phyloP scores from a whole-genome alignment of 192 early-diverging fungal species.

The Entomortierella lignicola region DNA sequence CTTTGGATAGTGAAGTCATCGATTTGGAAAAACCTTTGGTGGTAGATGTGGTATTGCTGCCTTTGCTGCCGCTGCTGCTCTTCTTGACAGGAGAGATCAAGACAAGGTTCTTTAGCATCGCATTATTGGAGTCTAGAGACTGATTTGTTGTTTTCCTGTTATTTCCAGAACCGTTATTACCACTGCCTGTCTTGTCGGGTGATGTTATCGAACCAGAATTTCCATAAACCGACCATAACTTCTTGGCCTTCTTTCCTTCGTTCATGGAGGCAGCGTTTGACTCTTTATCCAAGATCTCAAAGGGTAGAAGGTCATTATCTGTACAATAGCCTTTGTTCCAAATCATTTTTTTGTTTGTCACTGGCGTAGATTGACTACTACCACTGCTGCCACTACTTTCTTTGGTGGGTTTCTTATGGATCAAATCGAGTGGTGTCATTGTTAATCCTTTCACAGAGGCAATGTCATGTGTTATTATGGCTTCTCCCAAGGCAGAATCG shows the following conservation, averaged over 20 bases:
- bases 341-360: not conserved
- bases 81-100: slow-evolving; percentile 19
- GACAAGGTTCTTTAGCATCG: slow-evolving; percentile 13
- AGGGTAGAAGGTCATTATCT: not conserved
- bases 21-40: slow-evolving; percentile 18
- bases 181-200: slow-evolving; percentile 1
- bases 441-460: not conserved
- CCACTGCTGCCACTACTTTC: not conserved
- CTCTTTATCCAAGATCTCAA: not conserved
- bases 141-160: not conserved
- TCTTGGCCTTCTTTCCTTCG: slow-evolving; percentile 2
- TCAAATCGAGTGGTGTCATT: not conserved
- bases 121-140: slow-evolving; percentile 9
- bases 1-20: slow-evolving; percentile 11
- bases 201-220: not conserved
- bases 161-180: not conserved
- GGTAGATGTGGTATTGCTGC: not conserved
- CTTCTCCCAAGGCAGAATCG: not conserved
- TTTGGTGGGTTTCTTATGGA: not conserved
- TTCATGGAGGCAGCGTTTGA: not conserved
- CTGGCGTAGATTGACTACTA: not conserved
- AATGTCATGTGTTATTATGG: not conserved
- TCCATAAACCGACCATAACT: slow-evolving; percentile 4
- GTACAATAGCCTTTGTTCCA: not conserved
- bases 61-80: not conserved